Conservation (phyloP, 2,329 filamentous ascomycete species). For the Lecanoromycetidae sp. region DNA sequence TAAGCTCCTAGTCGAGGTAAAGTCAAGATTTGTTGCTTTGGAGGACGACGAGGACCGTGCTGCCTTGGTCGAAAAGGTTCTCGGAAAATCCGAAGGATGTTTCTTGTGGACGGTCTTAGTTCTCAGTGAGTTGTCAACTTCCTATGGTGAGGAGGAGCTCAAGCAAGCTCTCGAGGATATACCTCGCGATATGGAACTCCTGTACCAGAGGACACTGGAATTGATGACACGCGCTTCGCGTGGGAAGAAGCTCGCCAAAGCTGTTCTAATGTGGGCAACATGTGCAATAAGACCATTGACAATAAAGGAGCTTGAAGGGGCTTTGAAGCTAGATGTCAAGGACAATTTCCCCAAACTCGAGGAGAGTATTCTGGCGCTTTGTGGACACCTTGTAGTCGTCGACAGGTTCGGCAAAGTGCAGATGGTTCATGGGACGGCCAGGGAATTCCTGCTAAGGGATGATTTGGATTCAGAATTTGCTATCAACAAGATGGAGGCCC, state of each 20-base stretch:
- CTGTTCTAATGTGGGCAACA: constrained; percentile 29
- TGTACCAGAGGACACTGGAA: constrained; percentile 27
- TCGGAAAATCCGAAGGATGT: constrained; percentile 23
- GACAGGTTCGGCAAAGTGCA: constrained; percentile 25
- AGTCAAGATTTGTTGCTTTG: constrained; percentile 17
- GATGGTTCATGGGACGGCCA: constrained; percentile 31
- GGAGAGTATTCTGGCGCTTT: constrained; percentile 23
- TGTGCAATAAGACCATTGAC: constrained; percentile 27
- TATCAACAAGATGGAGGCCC: constrained; percentile 22
- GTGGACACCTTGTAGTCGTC: constrained; percentile 29
- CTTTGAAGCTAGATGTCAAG: constrained; percentile 27
- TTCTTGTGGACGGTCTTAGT: constrained; percentile 28
- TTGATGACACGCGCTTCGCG: constrained; percentile 23
- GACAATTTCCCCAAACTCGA: constrained; percentile 21
- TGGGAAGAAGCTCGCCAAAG: constrained; percentile 25
- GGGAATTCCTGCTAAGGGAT: constrained; percentile 18
- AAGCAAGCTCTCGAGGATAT: constrained; percentile 23
- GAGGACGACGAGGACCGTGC: constrained; percentile 1
- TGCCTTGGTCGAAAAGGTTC: constrained; percentile 18
- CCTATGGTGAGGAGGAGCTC: constrained; percentile 21
- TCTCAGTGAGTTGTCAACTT: constrained; percentile 23
- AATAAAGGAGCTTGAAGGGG: constrained; percentile 26
- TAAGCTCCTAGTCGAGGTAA: constrained; percentile 19
- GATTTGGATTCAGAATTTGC: constrained; percentile 24
- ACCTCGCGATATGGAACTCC: constrained; percentile 25